Evolutionary conservation across 768 basidiomycete genomes (phyloP).

Genomic region (Boletales sp.): DNA sequence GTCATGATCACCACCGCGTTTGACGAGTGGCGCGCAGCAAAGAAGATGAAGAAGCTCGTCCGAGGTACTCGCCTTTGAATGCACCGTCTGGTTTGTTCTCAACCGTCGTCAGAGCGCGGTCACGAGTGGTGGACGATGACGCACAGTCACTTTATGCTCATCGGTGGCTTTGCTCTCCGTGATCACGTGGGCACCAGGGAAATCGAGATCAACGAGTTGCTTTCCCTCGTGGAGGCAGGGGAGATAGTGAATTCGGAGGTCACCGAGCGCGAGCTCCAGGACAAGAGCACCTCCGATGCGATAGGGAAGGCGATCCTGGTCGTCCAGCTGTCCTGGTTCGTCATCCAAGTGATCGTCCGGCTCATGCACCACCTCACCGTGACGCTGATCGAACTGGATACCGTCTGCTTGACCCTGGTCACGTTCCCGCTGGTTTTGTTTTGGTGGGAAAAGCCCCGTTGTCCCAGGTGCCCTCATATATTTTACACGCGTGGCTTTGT

Average conservation of each 20-base stretch:
- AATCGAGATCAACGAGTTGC: background rate
- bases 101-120: background rate
- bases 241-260: background rate
- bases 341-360: background rate
- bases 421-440: background rate
- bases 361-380: background rate
- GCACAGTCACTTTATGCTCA: background rate
- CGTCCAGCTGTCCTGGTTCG: slow-evolving; percentile 1
- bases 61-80: background rate
- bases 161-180: background rate
- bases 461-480: background rate
- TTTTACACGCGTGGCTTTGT: background rate
- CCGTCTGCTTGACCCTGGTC: background rate
- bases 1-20: background rate
- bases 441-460: background rate
- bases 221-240: background rate
- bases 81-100: background rate
- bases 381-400: background rate
- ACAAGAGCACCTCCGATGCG: background rate
- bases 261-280: background rate
- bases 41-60: background rate
- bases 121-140: slow-evolving; percentile 1
- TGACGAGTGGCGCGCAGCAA: background rate
- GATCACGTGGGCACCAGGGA: background rate
- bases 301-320: background rate